phyloP scores from a whole-genome alignment of 768 basidiomycete genomes.

The Suillus discolor region DNA sequence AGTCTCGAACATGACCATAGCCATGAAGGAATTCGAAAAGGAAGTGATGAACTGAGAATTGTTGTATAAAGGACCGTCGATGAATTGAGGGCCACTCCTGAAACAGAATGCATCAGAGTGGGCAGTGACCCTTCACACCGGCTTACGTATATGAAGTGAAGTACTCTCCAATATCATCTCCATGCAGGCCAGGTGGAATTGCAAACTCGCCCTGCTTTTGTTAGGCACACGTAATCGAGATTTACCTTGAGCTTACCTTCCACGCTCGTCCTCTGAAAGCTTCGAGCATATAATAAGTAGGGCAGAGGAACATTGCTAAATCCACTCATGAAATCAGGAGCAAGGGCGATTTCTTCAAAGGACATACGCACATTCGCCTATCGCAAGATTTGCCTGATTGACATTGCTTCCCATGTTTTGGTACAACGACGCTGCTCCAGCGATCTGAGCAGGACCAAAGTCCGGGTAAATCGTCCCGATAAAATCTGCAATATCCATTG shows the following conservation, averaged over 20 bases:
- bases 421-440: slow-evolving; percentile 32
- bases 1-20: slow-evolving; percentile 23
- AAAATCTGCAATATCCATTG: slow-evolving; percentile 18
- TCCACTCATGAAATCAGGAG: neutral
- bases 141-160: slow-evolving; percentile 38
- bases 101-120: neutral
- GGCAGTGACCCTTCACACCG: neutral
- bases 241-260: slow-evolving; percentile 29
- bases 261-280: slow-evolving; percentile 26
- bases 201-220: slow-evolving; percentile 28
- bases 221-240: slow-evolving; percentile 17
- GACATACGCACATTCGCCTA: slow-evolving; percentile 40
- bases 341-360: neutral
- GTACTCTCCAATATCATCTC: slow-evolving; percentile 41
- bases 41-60: slow-evolving; percentile 29
- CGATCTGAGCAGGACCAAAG: slow-evolving; percentile 29
- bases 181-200: slow-evolving; percentile 34
- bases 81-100: slow-evolving; percentile 5
- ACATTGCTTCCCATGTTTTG: slow-evolving; percentile 31
- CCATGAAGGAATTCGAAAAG: slow-evolving; percentile 31
- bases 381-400: slow-evolving; percentile 36
- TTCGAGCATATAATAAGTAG: slow-evolving; percentile 20
- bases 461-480: slow-evolving; percentile 41
- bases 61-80: slow-evolving; percentile 22
- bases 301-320: slow-evolving; percentile 32